These are phyloP conservation scores for Colletotrichum shisoi DNA, from an alignment of 2,329 filamentous ascomycete genomes.

Conservation along the genomic window DNA sequence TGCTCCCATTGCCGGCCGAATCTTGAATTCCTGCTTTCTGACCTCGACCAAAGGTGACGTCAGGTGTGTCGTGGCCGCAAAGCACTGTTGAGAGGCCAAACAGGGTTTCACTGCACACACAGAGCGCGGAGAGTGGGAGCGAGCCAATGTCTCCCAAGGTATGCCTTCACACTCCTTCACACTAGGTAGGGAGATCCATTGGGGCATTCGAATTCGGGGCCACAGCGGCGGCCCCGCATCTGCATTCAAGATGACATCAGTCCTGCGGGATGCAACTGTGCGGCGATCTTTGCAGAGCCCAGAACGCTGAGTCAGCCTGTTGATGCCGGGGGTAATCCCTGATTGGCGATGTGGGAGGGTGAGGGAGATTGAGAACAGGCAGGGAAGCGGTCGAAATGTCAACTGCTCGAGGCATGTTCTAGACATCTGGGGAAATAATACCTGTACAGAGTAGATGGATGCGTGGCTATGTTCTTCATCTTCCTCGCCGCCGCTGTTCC, in stretches of 20 bases:
- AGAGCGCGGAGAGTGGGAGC: not conserved
- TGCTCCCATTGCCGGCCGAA: constrained; percentile 14
- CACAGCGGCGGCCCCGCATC: constrained; percentile 29
- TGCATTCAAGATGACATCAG: constrained; percentile 36
- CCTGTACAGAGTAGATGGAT: too few species aligned
- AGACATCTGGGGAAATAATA: not conserved
- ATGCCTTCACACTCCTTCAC: too few species aligned
- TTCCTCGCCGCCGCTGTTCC: not conserved
- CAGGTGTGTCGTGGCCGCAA: constrained; percentile 19
- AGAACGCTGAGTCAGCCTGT: constrained; percentile 28
- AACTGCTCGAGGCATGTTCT: not conserved
- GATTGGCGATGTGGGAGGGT: not conserved
- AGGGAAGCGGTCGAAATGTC: not conserved
- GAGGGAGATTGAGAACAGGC: not conserved
- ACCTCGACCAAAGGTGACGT: constrained; percentile 25
- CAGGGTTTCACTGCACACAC: constrained; percentile 25
- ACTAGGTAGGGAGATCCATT: not conserved
- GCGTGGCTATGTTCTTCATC: not conserved
- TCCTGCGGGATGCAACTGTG: constrained; percentile 32
- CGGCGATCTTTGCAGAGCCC: constrained; percentile 17
- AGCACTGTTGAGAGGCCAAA: constrained; percentile 1
- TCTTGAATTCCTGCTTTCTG: constrained; percentile 34
- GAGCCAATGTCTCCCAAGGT: too few species aligned
- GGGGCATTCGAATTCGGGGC: constrained; percentile 1
- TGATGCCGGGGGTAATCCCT: constrained; percentile 19